Evolutionary conservation across 202 grass and related monocot species (phyloP).

Genomic region (Bolboschoenoplectus hybrid): DNA sequence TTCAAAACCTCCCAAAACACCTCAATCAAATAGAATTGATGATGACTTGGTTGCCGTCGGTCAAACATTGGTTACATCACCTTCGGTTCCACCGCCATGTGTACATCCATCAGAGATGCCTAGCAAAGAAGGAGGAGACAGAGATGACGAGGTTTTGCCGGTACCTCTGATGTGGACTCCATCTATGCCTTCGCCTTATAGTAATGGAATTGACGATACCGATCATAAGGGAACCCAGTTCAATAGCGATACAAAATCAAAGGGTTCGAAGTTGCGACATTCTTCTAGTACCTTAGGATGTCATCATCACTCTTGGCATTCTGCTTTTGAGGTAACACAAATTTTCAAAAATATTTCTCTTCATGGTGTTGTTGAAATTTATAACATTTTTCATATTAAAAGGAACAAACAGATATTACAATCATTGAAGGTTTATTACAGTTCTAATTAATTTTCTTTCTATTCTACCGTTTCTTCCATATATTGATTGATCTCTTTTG

Average conservation of each 20-base stretch:
- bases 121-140: neutral
- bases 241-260: neutral
- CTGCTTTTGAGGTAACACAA: conserved; percentile 36
- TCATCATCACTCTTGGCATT: conserved; percentile 38
- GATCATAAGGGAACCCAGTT: neutral
- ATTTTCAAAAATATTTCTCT: conserved; percentile 7
- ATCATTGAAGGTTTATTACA: neutral
- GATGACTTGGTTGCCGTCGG: neutral
- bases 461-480: neutral
- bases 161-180: conserved; percentile 57
- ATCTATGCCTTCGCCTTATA: conserved; percentile 62
- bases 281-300: conserved; percentile 27
- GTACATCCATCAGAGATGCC: conserved; percentile 8
- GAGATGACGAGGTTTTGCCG: conserved; percentile 7
- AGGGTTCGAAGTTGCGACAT: neutral
- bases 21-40: neutral
- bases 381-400: neutral
- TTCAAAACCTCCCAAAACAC: conserved; percentile 3
- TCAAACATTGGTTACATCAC: conserved; percentile 36
- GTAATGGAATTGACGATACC: conserved; percentile 22
- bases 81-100: conserved; percentile 46
- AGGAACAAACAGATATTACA: neutral
- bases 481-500: neutral
- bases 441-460: neutral
- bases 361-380: neutral